These are phyloP conservation scores for Coccomyxa subellipsoidea DNA, from an alignment of 163 green algal species.

Conservation along the genomic window DNA sequence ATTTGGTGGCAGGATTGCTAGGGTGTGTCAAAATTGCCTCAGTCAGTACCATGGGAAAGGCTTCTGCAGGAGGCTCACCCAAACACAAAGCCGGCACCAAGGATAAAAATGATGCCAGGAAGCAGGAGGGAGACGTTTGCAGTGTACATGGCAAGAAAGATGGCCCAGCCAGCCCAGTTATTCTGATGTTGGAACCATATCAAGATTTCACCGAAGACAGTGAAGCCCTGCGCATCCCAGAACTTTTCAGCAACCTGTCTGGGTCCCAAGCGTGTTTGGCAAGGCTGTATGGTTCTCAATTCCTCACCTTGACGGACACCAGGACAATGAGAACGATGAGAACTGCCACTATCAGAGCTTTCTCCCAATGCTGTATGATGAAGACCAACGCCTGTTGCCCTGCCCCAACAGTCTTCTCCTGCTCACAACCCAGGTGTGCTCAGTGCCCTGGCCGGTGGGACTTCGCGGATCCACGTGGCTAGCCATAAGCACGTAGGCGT, in stretches of 20 bases:
- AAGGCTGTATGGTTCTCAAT: no score
- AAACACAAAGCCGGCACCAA: constrained; percentile 38
- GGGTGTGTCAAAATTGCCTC: background rate
- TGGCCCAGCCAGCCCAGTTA: constrained; percentile 55
- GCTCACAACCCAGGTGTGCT: background rate
- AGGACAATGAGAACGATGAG: constrained; percentile 56
- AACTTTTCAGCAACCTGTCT: no score
- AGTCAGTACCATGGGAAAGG: background rate
- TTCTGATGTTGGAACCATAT: constrained; percentile 56
- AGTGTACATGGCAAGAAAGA: constrained; percentile 37
- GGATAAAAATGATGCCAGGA: constrained; percentile 30
- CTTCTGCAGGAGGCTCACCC: constrained; percentile 12
- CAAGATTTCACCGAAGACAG: constrained; percentile 47
- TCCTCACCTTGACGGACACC: constrained; percentile 47
- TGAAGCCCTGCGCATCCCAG: constrained; percentile 36
- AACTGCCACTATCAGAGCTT: constrained; percentile 36
- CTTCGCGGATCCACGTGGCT: no score
- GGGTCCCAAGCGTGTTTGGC: no score
- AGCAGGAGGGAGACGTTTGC: constrained; percentile 32
- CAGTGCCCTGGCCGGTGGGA: no score
- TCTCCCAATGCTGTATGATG: constrained; percentile 48
- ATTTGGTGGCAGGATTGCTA: no score
- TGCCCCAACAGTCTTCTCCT: background rate
- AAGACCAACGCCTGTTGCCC: constrained; percentile 7
- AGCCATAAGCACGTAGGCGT: no score